phyloP scores from a whole-genome alignment of 371 early-diverging fungal genomes.

The Smittium mucronatum region DNA sequence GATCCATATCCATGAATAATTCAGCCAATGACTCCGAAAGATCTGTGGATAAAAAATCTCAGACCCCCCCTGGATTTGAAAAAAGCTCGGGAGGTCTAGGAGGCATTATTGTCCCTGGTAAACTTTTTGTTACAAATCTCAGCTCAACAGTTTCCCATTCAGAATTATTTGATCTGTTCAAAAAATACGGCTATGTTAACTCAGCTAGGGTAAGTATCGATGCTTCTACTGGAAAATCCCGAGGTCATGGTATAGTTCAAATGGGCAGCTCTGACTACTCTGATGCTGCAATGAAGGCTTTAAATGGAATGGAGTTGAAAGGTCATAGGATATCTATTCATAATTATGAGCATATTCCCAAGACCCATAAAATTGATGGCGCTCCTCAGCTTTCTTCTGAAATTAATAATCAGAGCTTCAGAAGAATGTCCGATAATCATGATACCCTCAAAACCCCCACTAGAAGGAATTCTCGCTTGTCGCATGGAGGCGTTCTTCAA shows the following conservation, averaged over 20 bases:
- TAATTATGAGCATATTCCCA: conserved; percentile 31
- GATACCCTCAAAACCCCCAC: background rate
- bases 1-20: too few species aligned
- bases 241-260: conserved; percentile 31
- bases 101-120: conserved; percentile 33
- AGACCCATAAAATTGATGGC: conserved; percentile 7
- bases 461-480: conserved; percentile 1
- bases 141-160: conserved; percentile 33
- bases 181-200: conserved; percentile 34
- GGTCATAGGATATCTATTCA: conserved; percentile 31
- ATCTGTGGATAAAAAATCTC: too few species aligned
- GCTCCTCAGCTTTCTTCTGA: background rate
- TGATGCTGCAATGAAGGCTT: conserved; percentile 22
- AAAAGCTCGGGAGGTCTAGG: conserved; percentile 19
- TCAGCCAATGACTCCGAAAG: too few species aligned
- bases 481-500: background rate
- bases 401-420: background rate
- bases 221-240: conserved; percentile 23
- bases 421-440: conserved; percentile 7
- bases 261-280: conserved; percentile 29
- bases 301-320: conserved; percentile 32
- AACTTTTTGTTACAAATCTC: conserved; percentile 34
- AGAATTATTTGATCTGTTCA: conserved; percentile 34
- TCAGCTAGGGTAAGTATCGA: conserved; percentile 34
- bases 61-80: background rate